phyloP scores from a whole-genome alignment of 331 rosid genomes.

The Rosa hybrid region DNA sequence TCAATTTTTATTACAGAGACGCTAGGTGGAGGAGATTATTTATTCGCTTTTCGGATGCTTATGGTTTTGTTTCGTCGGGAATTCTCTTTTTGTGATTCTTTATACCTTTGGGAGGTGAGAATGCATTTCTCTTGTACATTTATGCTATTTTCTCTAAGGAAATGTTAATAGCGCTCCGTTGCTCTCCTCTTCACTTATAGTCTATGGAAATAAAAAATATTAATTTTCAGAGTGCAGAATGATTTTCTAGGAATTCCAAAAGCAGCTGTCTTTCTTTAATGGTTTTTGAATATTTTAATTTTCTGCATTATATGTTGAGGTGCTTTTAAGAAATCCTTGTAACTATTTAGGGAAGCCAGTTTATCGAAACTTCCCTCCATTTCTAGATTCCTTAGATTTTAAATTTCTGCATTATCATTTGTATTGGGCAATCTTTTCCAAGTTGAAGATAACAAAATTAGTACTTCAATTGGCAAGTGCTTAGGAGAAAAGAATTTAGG shows the following conservation, averaged over 20 bases:
- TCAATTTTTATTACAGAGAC: constrained; percentile 63
- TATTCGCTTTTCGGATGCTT: constrained; percentile 98
- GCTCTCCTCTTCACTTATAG: not conserved
- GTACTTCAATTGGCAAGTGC: not conserved
- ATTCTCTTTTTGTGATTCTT: constrained; percentile 94
- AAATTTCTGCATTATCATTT: not conserved
- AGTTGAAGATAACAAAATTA: not conserved
- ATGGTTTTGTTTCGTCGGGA: constrained; percentile 99
- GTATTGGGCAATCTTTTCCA: not conserved
- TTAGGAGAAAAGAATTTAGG: not conserved
- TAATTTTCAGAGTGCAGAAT: not conserved
- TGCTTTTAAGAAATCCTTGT: constrained; percentile 9
- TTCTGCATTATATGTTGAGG: constrained; percentile 2
- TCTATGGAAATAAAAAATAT: not conserved
- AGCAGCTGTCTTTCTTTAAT: not conserved
- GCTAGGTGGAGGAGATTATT: constrained; percentile 95
- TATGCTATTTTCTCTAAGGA: not conserved
- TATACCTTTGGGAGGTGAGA: constrained; percentile 98
- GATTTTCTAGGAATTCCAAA: not conserved
- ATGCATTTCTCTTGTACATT: constrained; percentile 12
- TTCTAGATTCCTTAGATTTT: not conserved
- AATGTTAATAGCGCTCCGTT: not conserved
- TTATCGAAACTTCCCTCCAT: not conserved
- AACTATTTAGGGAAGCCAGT: not conserved
- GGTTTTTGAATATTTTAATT: constrained; percentile 4